A percentile compares a stretch with the other conserved stretches of the same genome.
Evolutionary conservation across 2,329 filamentous ascomycete genomes (phyloP).

Genomic region (Achaetomium macrosporum): DNA sequence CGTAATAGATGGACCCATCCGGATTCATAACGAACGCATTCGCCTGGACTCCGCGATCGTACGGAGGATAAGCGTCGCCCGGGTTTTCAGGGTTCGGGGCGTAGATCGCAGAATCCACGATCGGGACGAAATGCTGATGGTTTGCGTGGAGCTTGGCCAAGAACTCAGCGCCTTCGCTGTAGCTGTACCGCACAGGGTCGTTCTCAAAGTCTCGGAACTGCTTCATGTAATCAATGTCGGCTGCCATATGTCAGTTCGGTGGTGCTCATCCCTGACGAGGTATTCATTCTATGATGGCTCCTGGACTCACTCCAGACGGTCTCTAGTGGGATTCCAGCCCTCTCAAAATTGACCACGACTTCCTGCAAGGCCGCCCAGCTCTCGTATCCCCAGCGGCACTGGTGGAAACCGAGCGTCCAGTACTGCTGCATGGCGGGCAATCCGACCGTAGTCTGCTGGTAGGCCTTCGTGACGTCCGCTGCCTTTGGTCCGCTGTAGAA

Average conservation of each 20-base stretch:
- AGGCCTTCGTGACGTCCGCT: slow-evolving; percentile 62
- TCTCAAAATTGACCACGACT: slow-evolving; percentile 61
- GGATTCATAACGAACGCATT: slow-evolving; percentile 49
- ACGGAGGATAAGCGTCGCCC: slow-evolving; percentile 57
- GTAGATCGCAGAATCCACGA: slow-evolving; percentile 68
- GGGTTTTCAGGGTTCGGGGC: slow-evolving; percentile 64
- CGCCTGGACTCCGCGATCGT: slow-evolving; percentile 54
- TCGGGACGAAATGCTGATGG: slow-evolving; percentile 64
- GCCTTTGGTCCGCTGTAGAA: slow-evolving; percentile 70
- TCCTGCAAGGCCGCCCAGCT: slow-evolving; percentile 64
- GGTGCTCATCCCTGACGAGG: too few relatives aligned
- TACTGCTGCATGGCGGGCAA: slow-evolving; percentile 75
- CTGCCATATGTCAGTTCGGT: slow-evolving; percentile 33
- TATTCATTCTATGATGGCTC: neutral
- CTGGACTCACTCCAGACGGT: slow-evolving; percentile 55
- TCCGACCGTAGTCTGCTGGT: slow-evolving; percentile 61
- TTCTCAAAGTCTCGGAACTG: slow-evolving; percentile 56
- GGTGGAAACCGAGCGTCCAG: slow-evolving; percentile 75
- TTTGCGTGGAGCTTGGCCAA: slow-evolving; percentile 56
- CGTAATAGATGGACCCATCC: slow-evolving; percentile 51
- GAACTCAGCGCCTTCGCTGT: slow-evolving; percentile 54
- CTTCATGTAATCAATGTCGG: slow-evolving; percentile 69
- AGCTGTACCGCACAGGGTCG: slow-evolving; percentile 51
- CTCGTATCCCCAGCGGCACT: slow-evolving; percentile 76
- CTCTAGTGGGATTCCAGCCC: slow-evolving; percentile 62